Conservation (phyloP, 495 filamentous ascomycete genomes). For the Podospora comata region DNA sequence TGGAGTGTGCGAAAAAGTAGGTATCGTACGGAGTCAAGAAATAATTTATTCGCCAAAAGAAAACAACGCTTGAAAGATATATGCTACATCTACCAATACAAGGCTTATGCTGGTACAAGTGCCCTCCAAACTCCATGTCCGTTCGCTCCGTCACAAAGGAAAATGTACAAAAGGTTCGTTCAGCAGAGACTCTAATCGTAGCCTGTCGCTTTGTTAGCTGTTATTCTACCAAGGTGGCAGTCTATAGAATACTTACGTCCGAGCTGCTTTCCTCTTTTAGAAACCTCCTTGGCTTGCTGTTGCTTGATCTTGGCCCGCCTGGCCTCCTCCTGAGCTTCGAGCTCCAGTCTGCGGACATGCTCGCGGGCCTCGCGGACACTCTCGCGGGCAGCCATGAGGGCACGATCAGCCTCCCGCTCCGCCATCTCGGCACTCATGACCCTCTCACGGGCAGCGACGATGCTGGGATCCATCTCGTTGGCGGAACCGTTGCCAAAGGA, state of each 20-base stretch:
- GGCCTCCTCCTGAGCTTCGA: constrained; percentile 61
- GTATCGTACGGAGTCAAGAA: background rate
- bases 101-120: background rate
- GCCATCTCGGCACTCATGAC: constrained; percentile 57
- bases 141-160: background rate
- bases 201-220: background rate
- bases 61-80: background rate
- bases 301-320: constrained; percentile 62
- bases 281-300: constrained; percentile 58
- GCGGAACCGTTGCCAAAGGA: constrained; percentile 45
- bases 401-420: constrained; percentile 61
- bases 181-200: background rate
- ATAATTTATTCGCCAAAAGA: background rate
- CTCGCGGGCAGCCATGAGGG: constrained; percentile 52
- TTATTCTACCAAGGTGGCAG: background rate
- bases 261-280: constrained; percentile 62
- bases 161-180: background rate
- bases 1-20: too few species aligned
- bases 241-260: constrained; percentile 50
- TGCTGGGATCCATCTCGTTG: constrained; percentile 54
- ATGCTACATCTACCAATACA: background rate
- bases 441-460: constrained; percentile 54
- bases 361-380: constrained; percentile 60
- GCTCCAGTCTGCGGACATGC: constrained; percentile 59
- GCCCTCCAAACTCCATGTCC: background rate